phyloP scores from a whole-genome alignment of 352 stramenopile species.

The Nannochloropsis limnetica region DNA sequence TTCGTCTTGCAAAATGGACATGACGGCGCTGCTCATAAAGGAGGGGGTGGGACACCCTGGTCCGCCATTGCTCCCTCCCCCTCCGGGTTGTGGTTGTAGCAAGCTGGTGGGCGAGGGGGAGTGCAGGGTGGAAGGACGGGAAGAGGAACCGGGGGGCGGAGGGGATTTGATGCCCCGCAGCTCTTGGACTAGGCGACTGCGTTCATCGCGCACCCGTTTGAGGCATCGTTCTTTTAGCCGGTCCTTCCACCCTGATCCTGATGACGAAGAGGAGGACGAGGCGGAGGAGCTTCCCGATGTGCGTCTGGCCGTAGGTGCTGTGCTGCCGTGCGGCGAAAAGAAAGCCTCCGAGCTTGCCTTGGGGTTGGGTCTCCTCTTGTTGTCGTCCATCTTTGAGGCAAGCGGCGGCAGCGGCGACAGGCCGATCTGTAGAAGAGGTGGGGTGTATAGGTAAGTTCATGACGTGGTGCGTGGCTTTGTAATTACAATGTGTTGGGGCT shows the following conservation, averaged over 20 bases:
- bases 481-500: background rate
- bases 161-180: slow-evolving; percentile 7
- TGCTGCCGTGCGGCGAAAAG: background rate
- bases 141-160: background rate
- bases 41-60: background rate
- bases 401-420: background rate
- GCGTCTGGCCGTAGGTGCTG: background rate
- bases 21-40: slow-evolving; percentile 5
- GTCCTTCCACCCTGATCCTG: slow-evolving; percentile 17
- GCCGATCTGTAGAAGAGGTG: background rate
- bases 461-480: background rate
- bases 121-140: background rate
- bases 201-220: background rate
- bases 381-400: background rate
- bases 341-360: background rate
- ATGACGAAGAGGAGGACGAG: background rate
- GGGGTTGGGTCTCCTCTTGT: background rate
- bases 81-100: background rate
- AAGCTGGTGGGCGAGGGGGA: background rate
- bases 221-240: slow-evolving; percentile 22
- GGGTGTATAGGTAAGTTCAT: too few relatives aligned
- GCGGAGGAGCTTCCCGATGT: background rate
- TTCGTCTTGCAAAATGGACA: slow-evolving; percentile 15
- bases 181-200: background rate
- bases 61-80: background rate